A percentile compares a stretch with the other conserved stretches of the same genome.
phyloP scores from a whole-genome alignment of 768 basidiomycete genomes.

The Kwoniella sp. region DNA sequence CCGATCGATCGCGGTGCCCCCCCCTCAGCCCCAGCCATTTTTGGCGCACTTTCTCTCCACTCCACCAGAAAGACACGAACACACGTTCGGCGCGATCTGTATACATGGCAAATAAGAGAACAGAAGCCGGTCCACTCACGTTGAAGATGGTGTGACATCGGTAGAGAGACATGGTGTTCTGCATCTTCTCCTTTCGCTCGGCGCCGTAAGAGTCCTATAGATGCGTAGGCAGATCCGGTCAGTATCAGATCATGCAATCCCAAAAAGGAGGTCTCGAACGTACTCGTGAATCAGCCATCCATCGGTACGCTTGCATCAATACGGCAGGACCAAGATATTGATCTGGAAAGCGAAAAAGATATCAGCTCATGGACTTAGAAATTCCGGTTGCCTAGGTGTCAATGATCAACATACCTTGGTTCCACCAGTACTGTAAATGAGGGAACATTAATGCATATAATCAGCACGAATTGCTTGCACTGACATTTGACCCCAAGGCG shows the following conservation, averaged over 20 bases:
- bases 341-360: conserved; percentile 53
- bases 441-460: background rate
- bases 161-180: conserved; percentile 95
- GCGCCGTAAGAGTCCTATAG: conserved; percentile 72
- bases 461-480: conserved; percentile 12
- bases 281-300: conserved; percentile 96
- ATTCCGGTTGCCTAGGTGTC: background rate
- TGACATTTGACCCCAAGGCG: too few relatives aligned
- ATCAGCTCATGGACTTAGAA: conserved; percentile 1
- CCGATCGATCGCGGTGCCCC: background rate
- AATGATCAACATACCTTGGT: conserved; percentile 63
- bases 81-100: too few relatives aligned
- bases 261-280: background rate
- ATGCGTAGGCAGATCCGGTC: background rate
- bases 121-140: conserved; percentile 57
- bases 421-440: conserved; percentile 82
- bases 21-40: background rate
- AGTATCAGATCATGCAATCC: background rate
- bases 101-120: too few relatives aligned
- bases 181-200: conserved; percentile 84
- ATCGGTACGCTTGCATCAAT: conserved; percentile 93
- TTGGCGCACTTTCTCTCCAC: background rate
- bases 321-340: conserved; percentile 97
- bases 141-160: conserved; percentile 99
- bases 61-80: too few relatives aligned